A percentile compares a stretch with the other conserved stretches of the same genome.
Conservation (phyloP, 176 grass and related monocot genomes). For the Miscanthus lutarioriparius region DNA sequence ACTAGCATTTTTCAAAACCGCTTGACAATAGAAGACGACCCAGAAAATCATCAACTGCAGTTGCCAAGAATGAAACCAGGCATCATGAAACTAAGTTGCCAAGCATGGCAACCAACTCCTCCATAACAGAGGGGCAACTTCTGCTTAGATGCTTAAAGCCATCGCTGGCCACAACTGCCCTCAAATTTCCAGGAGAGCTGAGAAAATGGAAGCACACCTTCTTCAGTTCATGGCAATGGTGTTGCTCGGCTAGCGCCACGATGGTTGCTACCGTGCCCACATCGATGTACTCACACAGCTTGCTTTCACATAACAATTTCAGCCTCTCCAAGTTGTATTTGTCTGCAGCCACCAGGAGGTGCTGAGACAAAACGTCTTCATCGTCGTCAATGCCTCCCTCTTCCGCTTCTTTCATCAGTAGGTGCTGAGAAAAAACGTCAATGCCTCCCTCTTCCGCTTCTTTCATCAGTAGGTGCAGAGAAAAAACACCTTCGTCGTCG, state of each 20-base stretch:
- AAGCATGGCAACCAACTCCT: not conserved
- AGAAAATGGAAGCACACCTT: constrained; percentile 5
- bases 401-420: not conserved
- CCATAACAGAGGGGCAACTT: not conserved
- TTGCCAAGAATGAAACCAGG: not conserved
- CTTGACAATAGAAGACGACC: not conserved
- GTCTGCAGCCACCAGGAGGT: constrained; percentile 45
- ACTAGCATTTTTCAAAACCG: not conserved
- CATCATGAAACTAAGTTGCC: not conserved
- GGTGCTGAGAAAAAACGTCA: too few species aligned
- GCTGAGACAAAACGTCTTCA: constrained; percentile 24
- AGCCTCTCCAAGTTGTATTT: constrained; percentile 44
- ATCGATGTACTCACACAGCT: constrained; percentile 11
- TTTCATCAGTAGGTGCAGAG: not conserved
- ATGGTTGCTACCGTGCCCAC: not conserved
- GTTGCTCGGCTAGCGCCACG: not conserved
- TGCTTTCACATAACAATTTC: constrained; percentile 43
- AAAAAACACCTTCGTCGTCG: too few species aligned
- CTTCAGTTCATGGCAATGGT: not conserved
- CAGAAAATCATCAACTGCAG: not conserved
- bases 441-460: too few species aligned
- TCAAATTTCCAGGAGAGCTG: not conserved
- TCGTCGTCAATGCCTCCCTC: not conserved
- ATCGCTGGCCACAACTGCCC: not conserved
- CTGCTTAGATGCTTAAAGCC: constrained; percentile 2